These are phyloP conservation scores for Alternaria metachromatica DNA, from an alignment of 2,329 filamentous ascomycete genomes.

Conservation along the genomic window DNA sequence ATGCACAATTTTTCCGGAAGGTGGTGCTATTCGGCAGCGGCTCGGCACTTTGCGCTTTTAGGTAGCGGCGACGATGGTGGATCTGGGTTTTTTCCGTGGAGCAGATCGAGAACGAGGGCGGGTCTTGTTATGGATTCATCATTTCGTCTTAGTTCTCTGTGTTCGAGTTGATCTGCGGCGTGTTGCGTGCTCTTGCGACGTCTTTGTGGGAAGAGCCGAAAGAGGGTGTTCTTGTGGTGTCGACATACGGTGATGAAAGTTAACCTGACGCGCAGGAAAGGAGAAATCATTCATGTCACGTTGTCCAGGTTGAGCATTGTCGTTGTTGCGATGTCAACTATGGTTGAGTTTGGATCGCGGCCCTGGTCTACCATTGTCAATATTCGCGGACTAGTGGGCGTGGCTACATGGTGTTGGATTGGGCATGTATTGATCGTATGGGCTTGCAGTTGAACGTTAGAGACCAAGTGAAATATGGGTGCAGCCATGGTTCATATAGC, in stretches of 20 bases:
- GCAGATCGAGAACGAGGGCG: not conserved
- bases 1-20: constrained; percentile 18
- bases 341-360: not conserved
- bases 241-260: not conserved
- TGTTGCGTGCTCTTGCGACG: not conserved
- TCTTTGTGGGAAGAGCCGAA: not conserved
- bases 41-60: constrained; percentile 24
- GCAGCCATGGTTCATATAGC: not conserved
- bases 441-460: not conserved
- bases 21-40: constrained; percentile 20
- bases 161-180: not conserved
- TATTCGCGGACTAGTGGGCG: not conserved
- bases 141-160: not conserved
- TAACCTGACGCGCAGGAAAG: not conserved
- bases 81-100: not conserved
- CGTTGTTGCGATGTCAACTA: not conserved
- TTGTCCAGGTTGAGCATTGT: not conserved
- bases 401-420: not conserved
- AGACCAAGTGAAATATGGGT: not conserved
- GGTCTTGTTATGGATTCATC: not conserved
- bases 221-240: not conserved
- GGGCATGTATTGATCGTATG: not conserved
- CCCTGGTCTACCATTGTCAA: not conserved
- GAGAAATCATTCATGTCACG: not conserved
- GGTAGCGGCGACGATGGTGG: constrained; percentile 15